Evolutionary conservation across 441 rosid species (phyloP), one percentile per base, ranked within the genome.

Genomic region (Euphorbia celastroides): DNA sequence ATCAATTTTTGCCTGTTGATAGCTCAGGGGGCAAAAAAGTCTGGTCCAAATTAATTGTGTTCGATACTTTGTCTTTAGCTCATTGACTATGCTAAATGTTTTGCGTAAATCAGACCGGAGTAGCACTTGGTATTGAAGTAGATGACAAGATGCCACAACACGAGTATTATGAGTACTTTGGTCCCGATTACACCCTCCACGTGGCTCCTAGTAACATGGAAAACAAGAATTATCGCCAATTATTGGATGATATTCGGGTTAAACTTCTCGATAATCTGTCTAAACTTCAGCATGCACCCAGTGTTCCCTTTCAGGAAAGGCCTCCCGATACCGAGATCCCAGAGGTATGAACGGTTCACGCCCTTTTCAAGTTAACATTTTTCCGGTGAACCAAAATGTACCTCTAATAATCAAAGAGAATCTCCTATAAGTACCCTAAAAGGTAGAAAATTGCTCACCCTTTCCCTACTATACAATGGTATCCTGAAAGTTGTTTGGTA

Each of bases 121-220:
- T 87, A 77, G 93, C 90, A 27, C 90, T 87, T 76, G 93, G 93
- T 72, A 71, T 85, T 46, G 93, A 87, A 70, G 85, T 87, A 60
- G 93, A 85, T 67, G 87, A 85, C 78, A 85, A 87, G 84, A 85
- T 87, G 93, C 93, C 90, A 0, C 87, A 84, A 65, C 93, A 87
- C 57, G 93, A 87, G 80, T 87, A 85, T 69, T 87, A 79, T 57
- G 93, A 87, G 68, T 87, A 87, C 72, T 87, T 87, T 59, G 93
- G 93, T 76, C 93, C 93, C 9, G 93, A 87, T 71, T 87, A 87
- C 63, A 77, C 86, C 30, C 88, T 87, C 68, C 93, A 87, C 57
- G 93, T 87, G 78, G 88, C 93, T 66, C 90, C 93, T 14, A 87
- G 93, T 74, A 87, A 87, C 82, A 87, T 87, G 93, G 93, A 87